phyloP scores from a whole-genome alignment of 2,329 filamentous ascomycete genomes.

The Endothia cerciana region DNA sequence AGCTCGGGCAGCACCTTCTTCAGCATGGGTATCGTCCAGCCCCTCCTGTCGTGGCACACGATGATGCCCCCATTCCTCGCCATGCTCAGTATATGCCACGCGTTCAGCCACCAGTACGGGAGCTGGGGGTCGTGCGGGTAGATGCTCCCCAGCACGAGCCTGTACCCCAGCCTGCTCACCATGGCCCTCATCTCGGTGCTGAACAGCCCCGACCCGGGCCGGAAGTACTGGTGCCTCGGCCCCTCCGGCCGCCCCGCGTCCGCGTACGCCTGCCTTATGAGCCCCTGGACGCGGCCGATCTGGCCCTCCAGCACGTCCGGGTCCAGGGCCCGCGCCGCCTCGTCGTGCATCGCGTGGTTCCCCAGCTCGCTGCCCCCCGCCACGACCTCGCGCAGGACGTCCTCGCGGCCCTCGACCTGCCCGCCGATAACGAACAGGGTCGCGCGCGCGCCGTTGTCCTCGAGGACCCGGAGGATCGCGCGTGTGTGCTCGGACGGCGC shows the following conservation, averaged over 20 bases:
- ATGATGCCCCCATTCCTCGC: conserved; percentile 76
- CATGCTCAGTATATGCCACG: conserved; percentile 80
- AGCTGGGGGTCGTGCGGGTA: conserved; percentile 95
- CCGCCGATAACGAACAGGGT: conserved; percentile 90
- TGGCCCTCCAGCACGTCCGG: conserved; percentile 63
- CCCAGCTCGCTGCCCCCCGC: conserved; percentile 71
- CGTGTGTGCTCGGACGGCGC: conserved; percentile 74
- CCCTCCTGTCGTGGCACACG: conserved; percentile 81
- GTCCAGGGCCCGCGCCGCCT: conserved; percentile 67
- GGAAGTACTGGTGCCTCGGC: conserved; percentile 69
- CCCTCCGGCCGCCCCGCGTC: conserved; percentile 41
- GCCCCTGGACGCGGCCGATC: conserved; percentile 65
- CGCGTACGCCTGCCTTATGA: conserved; percentile 61
- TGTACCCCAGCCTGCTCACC: conserved; percentile 65
- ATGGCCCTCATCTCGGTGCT: conserved; percentile 68
- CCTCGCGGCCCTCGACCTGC: conserved; percentile 63
- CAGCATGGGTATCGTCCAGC: conserved; percentile 85
- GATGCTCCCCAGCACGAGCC: conserved; percentile 78
- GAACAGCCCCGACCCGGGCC: conserved; percentile 86
- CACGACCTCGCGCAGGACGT: conserved; percentile 61
- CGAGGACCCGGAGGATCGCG: conserved; percentile 71
- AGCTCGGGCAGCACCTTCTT: conserved; percentile 72
- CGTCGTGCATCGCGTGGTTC: conserved; percentile 90
- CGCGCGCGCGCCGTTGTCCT: conserved; percentile 67
- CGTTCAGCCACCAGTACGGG: conserved; percentile 68